A percentile compares a stretch with the other conserved stretches of the same genome.
These are phyloP conservation scores for Mycena galopus DNA, from an alignment of 768 basidiomycete genomes.

Conservation along the genomic window DNA sequence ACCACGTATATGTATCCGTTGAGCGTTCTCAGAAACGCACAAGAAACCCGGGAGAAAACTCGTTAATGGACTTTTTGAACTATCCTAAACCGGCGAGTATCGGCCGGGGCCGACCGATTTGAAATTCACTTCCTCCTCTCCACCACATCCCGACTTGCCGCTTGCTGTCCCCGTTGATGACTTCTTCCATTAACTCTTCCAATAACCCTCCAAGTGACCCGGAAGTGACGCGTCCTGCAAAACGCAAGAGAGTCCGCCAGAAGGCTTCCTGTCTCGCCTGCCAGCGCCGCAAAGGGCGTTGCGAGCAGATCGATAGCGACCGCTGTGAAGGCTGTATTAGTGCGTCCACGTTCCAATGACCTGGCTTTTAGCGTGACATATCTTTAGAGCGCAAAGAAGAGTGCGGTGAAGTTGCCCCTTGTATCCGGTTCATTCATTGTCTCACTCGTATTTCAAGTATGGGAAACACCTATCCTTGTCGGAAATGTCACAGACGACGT, in stretches of 20 bases:
- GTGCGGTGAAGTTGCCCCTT: neutral
- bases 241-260: slow-evolving; percentile 21
- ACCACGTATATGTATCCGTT: too few relatives aligned
- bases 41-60: too few relatives aligned
- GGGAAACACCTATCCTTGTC: slow-evolving; percentile 18
- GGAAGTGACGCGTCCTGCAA: slow-evolving; percentile 13
- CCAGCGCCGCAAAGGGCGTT: slow-evolving; percentile 24
- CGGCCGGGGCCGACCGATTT: neutral
- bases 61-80: too few relatives aligned
- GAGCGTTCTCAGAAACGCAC: too few relatives aligned
- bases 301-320: slow-evolving; percentile 23
- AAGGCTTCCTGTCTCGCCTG: slow-evolving; percentile 21
- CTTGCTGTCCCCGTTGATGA: neutral
- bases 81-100: too few relatives aligned
- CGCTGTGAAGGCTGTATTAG: slow-evolving; percentile 26
- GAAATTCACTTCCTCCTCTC: neutral
- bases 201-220: neutral
- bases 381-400: slow-evolving; percentile 20
- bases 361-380: neutral
- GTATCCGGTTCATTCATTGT: neutral
- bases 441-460: slow-evolving; percentile 6
- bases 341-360: neutral
- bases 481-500: slow-evolving; percentile 24
- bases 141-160: neutral
- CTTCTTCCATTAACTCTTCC: neutral